Percentiles rank a stretch among this genome's conserved stretches.
Evolutionary conservation across 2,329 filamentous ascomycete species (phyloP).

Genomic region (Thelonectria rubi): DNA sequence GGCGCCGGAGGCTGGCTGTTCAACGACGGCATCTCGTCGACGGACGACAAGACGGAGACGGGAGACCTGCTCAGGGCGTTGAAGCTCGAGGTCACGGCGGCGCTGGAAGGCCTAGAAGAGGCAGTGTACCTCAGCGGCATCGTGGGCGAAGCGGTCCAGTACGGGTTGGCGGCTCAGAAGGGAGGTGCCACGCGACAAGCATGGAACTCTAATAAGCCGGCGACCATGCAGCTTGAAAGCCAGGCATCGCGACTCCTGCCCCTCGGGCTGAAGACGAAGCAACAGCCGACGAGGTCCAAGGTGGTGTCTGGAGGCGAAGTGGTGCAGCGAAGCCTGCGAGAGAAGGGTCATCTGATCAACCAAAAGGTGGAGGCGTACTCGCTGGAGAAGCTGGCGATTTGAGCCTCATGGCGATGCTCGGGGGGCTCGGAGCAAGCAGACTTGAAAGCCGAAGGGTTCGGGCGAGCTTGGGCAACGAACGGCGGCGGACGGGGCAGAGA

Average conservation of each 20-base stretch:
- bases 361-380: constrained; percentile 85
- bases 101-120: constrained; percentile 77
- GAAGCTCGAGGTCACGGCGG: constrained; percentile 74
- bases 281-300: constrained; percentile 62
- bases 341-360: constrained; percentile 80
- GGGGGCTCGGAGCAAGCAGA: constrained; percentile 10
- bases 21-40: constrained; percentile 63
- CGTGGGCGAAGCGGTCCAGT: constrained; percentile 72
- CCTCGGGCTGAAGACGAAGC: constrained; percentile 73
- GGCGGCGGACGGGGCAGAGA: constrained; percentile 6
- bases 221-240: constrained; percentile 53
- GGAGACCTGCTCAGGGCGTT: constrained; percentile 73
- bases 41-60: constrained; percentile 59
- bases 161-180: constrained; percentile 56
- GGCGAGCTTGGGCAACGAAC: not conserved
- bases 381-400: constrained; percentile 78
- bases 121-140: constrained; percentile 70
- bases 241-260: constrained; percentile 67
- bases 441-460: constrained; percentile 7
- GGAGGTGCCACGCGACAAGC: constrained; percentile 40
- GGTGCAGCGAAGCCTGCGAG: constrained; percentile 72
- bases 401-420: constrained; percentile 40
- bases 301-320: constrained; percentile 75
- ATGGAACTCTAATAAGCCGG: constrained; percentile 53
- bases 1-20: constrained; percentile 78